Evolutionary conservation across 257 asterid species (phyloP), one percentile per base, ranked within the genome.

Genomic region (Cruciata laevipes): DNA sequence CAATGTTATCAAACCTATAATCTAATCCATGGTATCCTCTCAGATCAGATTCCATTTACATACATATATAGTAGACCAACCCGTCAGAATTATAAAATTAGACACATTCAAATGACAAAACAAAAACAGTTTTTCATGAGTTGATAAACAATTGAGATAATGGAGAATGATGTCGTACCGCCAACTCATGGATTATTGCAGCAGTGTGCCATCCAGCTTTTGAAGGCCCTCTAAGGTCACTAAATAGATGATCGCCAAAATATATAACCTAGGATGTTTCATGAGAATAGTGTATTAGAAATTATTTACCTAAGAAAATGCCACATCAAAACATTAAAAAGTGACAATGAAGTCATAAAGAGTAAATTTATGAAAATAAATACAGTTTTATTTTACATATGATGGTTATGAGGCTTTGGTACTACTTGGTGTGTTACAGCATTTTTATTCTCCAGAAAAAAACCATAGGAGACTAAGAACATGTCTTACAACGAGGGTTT

Each of bases 121-220:
- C 5, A 13, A 42, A 27, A 42, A 13, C 51, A 42, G 13, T 12
- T 1, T 18, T 12, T 42, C 51, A 42, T 65, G 37, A 31, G 20
- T 37, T 38, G 51, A 67, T 57, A n/a, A 21, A 20, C 17, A 23
- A 31, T 14, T 33, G 3, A 33, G 55, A 68, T 5, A 59, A 67
- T 21, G 16, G 47, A 6, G 23, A 37, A 35, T n/a, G n/a, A 55
- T 30, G 42, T 37, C 83, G 74, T 75, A 90, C 99, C 85, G 85
- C 95, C 80, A 94, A 76, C 78, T 94, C 99, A 55, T 88, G 97
- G 82, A 94, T 75, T 70, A 94, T 90, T 38, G 99, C 99, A 71
- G 96, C 97, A 51, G 99, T 94, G 63, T 86, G 92, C 99, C 99
- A 94, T 60, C 99, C 99, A 9, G 99, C 85, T 80, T 87, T 90